Percentiles rank a stretch among this genome's conserved stretches.
Conservation (phyloP, 768 basidiomycete species). For the Crucibulum laeve region DNA sequence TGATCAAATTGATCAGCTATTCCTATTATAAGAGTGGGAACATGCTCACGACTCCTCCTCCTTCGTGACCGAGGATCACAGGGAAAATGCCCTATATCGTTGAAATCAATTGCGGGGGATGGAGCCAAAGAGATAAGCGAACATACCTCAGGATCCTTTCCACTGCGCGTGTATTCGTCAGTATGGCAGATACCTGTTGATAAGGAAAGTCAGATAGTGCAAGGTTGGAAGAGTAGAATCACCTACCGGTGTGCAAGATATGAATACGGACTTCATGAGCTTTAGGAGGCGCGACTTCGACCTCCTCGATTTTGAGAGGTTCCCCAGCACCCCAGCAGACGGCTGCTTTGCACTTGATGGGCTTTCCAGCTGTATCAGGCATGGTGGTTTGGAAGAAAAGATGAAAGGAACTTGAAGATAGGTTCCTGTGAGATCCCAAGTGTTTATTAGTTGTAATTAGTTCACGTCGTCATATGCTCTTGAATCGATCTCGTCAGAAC, state of each 20-base stretch:
- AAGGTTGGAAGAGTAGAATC: not conserved
- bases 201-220: not conserved
- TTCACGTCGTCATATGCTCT: constrained; percentile 6
- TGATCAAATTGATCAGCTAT: constrained; percentile 23
- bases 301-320: constrained; percentile 81
- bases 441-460: constrained; percentile 1
- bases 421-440: too few species aligned
- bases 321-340: constrained; percentile 95
- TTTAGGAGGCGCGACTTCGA: constrained; percentile 89
- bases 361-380: constrained; percentile 73
- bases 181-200: constrained; percentile 88
- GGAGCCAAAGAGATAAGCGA: not conserved
- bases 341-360: constrained; percentile 86
- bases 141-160: constrained; percentile 88
- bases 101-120: not conserved
- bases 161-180: constrained; percentile 95
- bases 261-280: constrained; percentile 91
- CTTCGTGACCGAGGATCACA: constrained; percentile 92
- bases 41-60: constrained; percentile 75
- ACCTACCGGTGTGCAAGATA: constrained; percentile 84
- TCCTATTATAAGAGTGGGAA: not conserved
- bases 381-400: constrained; percentile 37
- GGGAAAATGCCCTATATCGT: constrained; percentile 74
- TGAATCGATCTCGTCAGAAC: constrained; percentile 3
- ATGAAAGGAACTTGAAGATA: constrained; percentile 16